Conservation (phyloP, 2,329 filamentous ascomycete species). For the Fusarium graminum region DNA sequence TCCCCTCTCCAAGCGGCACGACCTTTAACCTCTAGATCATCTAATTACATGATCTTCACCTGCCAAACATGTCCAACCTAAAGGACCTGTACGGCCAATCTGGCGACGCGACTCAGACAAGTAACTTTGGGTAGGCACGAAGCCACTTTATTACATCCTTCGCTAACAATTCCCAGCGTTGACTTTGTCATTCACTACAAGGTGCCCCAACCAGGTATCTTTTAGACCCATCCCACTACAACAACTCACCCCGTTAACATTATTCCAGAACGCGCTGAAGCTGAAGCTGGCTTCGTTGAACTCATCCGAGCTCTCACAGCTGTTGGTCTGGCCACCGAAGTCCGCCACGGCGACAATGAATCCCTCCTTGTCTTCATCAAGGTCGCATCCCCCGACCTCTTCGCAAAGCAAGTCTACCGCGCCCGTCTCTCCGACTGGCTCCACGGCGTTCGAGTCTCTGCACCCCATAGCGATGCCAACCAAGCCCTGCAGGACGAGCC, state of each 20-base stretch:
- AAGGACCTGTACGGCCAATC: conserved; percentile 52
- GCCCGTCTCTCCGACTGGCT: conserved; percentile 95
- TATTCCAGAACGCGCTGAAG: conserved; percentile 72
- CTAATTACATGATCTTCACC: conserved; percentile 20
- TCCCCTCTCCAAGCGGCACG: neutral
- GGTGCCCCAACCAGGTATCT: conserved; percentile 74
- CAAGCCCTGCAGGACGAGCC: conserved; percentile 78
- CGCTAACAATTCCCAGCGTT: conserved; percentile 65
- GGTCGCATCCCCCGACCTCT: conserved; percentile 79
- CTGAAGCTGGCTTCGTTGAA: conserved; percentile 80
- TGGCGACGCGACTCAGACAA: conserved; percentile 46
- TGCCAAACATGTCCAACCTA: conserved; percentile 52
- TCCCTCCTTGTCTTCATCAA: conserved; percentile 87
- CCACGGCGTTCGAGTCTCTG: conserved; percentile 82
- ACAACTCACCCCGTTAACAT: conserved; percentile 10
- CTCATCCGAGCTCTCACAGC: conserved; percentile 80
- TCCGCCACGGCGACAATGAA: conserved; percentile 80
- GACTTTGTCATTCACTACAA: conserved; percentile 91
- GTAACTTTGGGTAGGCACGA: conserved; percentile 59
- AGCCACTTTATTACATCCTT: neutral
- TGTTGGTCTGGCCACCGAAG: conserved; percentile 89
- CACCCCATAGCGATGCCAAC: conserved; percentile 79
- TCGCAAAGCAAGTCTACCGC: conserved; percentile 85
- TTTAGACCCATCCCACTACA: conserved; percentile 25
- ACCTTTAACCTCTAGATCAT: conserved; percentile 3